These are phyloP conservation scores for Cicer yamashitae DNA, from an alignment of 306 rosid species.

Conservation along the genomic window DNA sequence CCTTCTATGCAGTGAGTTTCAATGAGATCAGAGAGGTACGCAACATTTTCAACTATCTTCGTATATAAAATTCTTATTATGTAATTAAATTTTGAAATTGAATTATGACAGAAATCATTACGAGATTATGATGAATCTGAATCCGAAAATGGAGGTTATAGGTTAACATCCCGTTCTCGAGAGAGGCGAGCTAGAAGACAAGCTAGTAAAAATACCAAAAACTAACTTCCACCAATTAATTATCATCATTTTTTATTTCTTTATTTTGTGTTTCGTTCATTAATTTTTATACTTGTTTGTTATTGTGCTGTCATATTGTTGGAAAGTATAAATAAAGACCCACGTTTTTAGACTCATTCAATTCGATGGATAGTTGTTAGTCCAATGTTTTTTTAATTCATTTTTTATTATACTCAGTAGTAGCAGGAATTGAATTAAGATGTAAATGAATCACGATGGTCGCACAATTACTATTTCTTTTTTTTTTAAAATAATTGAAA, in stretches of 20 bases:
- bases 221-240: neutral
- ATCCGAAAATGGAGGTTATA: conserved; percentile 56
- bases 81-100: neutral
- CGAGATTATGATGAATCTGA: conserved; percentile 60
- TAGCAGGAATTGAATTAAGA: no score
- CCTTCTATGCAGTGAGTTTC: conserved; percentile 82
- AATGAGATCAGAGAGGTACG: conserved; percentile 69
- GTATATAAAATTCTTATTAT: no score
- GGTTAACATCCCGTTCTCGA: conserved; percentile 59
- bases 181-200: conserved; percentile 71
- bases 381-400: no score
- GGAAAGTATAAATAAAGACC: neutral
- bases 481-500: no score
- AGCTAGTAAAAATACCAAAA: conserved; percentile 53
- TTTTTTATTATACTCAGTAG: no score
- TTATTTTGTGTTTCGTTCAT: conserved; percentile 1
- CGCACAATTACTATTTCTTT: no score
- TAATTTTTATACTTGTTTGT: neutral
- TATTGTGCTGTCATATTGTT: neutral
- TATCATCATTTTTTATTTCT: neutral
- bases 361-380: no score
- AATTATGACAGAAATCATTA: conserved; percentile 62
- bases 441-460: no score
- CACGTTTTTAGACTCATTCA: neutral
- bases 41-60: neutral